Evolutionary conservation across 441 rosid genomes (phyloP).

Genomic region (Capsella rubella): DNA sequence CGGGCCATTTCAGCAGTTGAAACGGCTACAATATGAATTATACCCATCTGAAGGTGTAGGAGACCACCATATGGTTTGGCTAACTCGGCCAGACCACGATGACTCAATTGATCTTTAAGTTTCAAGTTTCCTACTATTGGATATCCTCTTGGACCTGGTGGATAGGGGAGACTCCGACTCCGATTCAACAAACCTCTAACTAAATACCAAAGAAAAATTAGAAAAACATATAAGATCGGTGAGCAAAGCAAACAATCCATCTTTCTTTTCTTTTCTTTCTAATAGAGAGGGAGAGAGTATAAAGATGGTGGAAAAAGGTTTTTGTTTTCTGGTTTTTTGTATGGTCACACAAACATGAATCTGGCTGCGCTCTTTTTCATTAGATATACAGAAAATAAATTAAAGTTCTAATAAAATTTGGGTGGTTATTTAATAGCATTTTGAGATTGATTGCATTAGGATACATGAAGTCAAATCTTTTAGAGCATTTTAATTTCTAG

Average conservation of each 20-base stretch:
- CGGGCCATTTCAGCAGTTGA: constrained; percentile 57
- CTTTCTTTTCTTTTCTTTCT: neutral
- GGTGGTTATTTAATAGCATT: too few relatives aligned
- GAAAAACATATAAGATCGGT: constrained; percentile 17
- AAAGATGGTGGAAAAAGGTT: constrained; percentile 22
- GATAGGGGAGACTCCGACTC: constrained; percentile 38
- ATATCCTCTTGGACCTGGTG: constrained; percentile 61
- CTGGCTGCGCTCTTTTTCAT: neutral
- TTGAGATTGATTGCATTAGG: too few relatives aligned
- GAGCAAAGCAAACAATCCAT: constrained; percentile 41
- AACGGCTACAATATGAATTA: constrained; percentile 59
- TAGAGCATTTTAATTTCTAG: too few relatives aligned
- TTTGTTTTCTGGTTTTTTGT: neutral
- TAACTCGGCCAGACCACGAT: constrained; percentile 58
- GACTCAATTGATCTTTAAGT: constrained; percentile 56
- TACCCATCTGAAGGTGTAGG: constrained; percentile 69
- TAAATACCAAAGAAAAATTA: constrained; percentile 13
- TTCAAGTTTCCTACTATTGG: constrained; percentile 59
- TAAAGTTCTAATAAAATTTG: neutral
- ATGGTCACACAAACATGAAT: constrained; percentile 2
- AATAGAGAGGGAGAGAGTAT: neutral
- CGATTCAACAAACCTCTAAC: constrained; percentile 9
- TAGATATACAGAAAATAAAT: neutral
- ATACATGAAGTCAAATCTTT: too few relatives aligned
- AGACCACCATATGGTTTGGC: constrained; percentile 57